phyloP scores from a whole-genome alignment of 192 early-diverging fungal genomes.

The Mortierella hygrophila region DNA sequence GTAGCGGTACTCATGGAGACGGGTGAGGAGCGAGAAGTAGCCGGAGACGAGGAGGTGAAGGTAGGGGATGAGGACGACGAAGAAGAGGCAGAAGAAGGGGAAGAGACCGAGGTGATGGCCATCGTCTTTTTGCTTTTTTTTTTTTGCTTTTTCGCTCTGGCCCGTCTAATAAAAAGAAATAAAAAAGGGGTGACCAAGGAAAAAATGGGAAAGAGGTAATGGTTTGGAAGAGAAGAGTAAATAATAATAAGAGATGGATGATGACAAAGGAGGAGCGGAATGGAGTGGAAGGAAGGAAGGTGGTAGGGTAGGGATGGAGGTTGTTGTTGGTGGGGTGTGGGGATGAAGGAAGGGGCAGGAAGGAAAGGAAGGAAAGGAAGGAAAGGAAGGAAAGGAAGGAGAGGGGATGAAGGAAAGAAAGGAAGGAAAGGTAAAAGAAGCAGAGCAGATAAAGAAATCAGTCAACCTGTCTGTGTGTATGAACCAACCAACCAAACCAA shows the following conservation, averaged over 20 bases:
- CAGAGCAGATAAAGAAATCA: neutral
- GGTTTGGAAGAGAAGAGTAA: neutral
- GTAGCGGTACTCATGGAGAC: conserved; percentile 47
- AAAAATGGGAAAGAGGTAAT: neutral
- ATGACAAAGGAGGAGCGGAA: neutral
- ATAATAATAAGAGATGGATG: conserved; percentile 3
- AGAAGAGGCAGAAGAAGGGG: conserved; percentile 56
- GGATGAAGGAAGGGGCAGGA: neutral
- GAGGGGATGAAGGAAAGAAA: conserved; percentile 7
- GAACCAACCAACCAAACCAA: neutral
- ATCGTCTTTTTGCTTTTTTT: neutral
- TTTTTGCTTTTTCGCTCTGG: neutral
- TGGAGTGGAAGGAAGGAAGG: neutral
- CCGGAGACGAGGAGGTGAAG: conserved; percentile 37
- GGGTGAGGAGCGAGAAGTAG: conserved; percentile 51
- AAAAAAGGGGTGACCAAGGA: neutral
- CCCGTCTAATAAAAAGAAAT: neutral
- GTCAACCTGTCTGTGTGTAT: no score
- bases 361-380: neutral
- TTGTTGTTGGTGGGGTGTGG: neutral
- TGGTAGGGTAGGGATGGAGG: neutral
- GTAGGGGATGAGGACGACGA: conserved; percentile 52
- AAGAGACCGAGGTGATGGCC: conserved; percentile 61
- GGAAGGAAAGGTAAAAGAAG: neutral
- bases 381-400: neutral